These are phyloP conservation scores for Annulohypoxylon moriforme DNA, from an alignment of 495 filamentous ascomycete genomes.

Conservation along the genomic window DNA sequence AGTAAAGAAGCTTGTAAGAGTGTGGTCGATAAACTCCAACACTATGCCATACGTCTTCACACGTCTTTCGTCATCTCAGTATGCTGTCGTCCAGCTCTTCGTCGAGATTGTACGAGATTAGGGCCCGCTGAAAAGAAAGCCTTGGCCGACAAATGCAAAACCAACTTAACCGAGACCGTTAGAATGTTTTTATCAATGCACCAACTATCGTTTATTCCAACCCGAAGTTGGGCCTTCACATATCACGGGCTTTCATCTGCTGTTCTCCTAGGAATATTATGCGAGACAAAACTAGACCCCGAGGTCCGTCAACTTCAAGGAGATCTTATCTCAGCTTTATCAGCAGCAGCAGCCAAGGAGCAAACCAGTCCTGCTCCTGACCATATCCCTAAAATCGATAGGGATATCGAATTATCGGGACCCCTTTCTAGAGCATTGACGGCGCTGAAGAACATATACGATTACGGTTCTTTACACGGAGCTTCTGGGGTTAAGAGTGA, in stretches of 20 bases:
- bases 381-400: slow-evolving; percentile 59
- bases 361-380: slow-evolving; percentile 57
- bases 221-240: slow-evolving; percentile 73
- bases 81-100: slow-evolving; percentile 64
- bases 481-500: slow-evolving; percentile 54
- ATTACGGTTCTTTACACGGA: slow-evolving; percentile 62
- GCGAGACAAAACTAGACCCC: slow-evolving; percentile 68
- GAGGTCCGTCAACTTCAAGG: slow-evolving; percentile 67
- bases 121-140: slow-evolving; percentile 57
- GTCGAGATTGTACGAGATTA: slow-evolving; percentile 55
- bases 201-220: slow-evolving; percentile 71
- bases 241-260: slow-evolving; percentile 74
- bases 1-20: slow-evolving; percentile 65
- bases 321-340: slow-evolving; percentile 65
- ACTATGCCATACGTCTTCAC: slow-evolving; percentile 65
- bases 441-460: slow-evolving; percentile 68
- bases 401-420: slow-evolving; percentile 66
- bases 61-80: slow-evolving; percentile 67
- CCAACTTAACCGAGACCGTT: slow-evolving; percentile 72
- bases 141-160: slow-evolving; percentile 67
- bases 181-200: slow-evolving; percentile 76
- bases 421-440: slow-evolving; percentile 63
- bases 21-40: slow-evolving; percentile 63
- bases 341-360: slow-evolving; percentile 65
- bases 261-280: slow-evolving; percentile 71